Percentiles rank a stretch among this genome's conserved stretches.
Conservation (phyloP, 192 early-diverging fungal species). For the Coemansia sp. region DNA sequence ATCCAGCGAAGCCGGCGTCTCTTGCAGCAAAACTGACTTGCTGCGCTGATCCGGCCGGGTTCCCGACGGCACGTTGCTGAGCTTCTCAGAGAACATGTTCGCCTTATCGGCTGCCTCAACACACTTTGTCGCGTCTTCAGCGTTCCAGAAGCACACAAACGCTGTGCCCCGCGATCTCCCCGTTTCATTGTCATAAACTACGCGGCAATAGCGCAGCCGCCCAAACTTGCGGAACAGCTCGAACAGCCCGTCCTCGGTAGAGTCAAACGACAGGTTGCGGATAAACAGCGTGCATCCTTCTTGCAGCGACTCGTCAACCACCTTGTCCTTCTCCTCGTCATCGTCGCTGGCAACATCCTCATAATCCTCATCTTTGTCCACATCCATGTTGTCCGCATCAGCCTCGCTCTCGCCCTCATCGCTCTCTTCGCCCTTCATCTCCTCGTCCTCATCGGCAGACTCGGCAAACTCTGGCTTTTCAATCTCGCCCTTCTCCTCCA, state of each 20-base stretch:
- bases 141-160: slow-evolving; percentile 83
- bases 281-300: slow-evolving; percentile 84
- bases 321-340: slow-evolving; percentile 33
- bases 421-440: slow-evolving; percentile 28
- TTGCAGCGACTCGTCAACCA: slow-evolving; percentile 58
- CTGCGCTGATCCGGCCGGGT: slow-evolving; percentile 24
- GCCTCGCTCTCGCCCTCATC: slow-evolving; percentile 32
- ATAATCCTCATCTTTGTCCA: slow-evolving; percentile 25
- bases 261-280: slow-evolving; percentile 90
- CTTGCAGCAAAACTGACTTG: slow-evolving; percentile 57
- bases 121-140: slow-evolving; percentile 72
- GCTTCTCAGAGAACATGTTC: slow-evolving; percentile 53
- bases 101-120: slow-evolving; percentile 71
- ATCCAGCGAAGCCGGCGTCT: slow-evolving; percentile 33
- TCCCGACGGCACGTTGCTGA: slow-evolving; percentile 42
- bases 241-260: slow-evolving; percentile 76
- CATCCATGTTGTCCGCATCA: slow-evolving; percentile 40
- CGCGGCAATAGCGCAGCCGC: slow-evolving; percentile 73
- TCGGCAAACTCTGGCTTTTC: slow-evolving; percentile 34
- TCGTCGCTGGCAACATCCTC: slow-evolving; percentile 30
- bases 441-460: slow-evolving; percentile 5
- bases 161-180: slow-evolving; percentile 90
- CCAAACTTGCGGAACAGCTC: slow-evolving; percentile 55
- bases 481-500: slow-evolving; percentile 60
- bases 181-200: slow-evolving; percentile 82